phyloP scores from a whole-genome alignment of 148 eudicot species.

The Fagopyrum tataricum region DNA sequence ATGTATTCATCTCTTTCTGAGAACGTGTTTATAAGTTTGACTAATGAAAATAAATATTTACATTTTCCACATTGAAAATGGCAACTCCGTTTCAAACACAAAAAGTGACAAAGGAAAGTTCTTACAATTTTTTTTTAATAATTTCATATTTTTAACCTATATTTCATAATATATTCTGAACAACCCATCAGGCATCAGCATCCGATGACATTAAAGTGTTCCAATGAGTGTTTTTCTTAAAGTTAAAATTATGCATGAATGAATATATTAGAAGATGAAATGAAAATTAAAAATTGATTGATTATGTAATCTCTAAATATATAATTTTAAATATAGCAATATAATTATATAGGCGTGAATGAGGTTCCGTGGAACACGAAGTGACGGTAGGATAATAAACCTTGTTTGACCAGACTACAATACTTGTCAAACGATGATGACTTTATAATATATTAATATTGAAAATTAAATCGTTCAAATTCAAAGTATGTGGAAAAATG shows the following conservation, averaged over 20 bases:
- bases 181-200: too few species aligned
- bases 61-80: slow-evolving; percentile 6
- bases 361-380: background rate
- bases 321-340: too few species aligned
- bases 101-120: too few species aligned
- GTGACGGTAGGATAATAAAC: background rate
- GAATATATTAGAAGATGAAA: too few species aligned
- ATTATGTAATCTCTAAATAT: too few species aligned
- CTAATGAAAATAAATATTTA: background rate
- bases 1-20: background rate
- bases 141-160: too few species aligned
- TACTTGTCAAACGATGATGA: slow-evolving; percentile 4
- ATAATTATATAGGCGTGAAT: background rate
- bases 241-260: too few species aligned
- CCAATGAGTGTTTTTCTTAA: too few species aligned
- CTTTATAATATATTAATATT: background rate
- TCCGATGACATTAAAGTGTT: too few species aligned
- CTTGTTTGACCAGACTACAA: background rate
- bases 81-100: background rate
- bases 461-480: background rate
- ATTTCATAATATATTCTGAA: too few species aligned
- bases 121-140: too few species aligned
- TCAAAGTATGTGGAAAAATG: slow-evolving; percentile 1
- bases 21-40: background rate
- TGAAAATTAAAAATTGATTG: too few species aligned